Evolutionary conservation across 2,329 filamentous ascomycete species (phyloP), one percentile per base, ranked within the genome.

Genomic region (Colletotrichum brevisporum): DNA sequence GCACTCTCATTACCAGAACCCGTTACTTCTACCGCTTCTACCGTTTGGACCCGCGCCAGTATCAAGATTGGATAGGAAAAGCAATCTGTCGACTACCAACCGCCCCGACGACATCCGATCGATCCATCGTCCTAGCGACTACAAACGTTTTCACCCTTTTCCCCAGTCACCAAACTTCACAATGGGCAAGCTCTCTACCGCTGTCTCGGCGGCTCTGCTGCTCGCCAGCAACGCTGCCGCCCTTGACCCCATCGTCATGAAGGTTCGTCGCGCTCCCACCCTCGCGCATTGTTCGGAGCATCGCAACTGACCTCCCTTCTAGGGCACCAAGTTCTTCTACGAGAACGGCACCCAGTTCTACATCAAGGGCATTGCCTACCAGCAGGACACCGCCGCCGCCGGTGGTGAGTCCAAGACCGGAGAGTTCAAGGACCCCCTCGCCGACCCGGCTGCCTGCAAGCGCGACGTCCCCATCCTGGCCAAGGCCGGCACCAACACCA

Each of bases 281-380:
- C 27, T 9, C 27, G 8, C 9, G 8, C 27, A 81, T 12, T 77
- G 24, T 27, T 12, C 13, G 13, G 15, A 31, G 27, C 50, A 50
- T 24, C 21, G 1, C 47, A 21, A 39, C 65, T 60, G 24, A 70
- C 41, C 50, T 5, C 74, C 73, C 62, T 76, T 64, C 21, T 76
- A 91, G 88, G 91, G 93, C 75, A 89, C 89, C 78, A 95, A 96
- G 83, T 95, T 98, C 87, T 98, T 97, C 87, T 95, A 92, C 86
- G 88, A 93, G 81, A 92, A 91, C 75, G 86, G 86, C 72, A 88
- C 86, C 18, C 84, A 88, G 76, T 88, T 88, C 83, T 97, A 90
- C 86, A 94, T 98, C 81, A 94, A 92, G 82, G 96, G 96, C 84
- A 87, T 99, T 75, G 96, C 96, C 74, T 99, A 99, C 84, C 96